Evolutionary conservation across 2,329 filamentous ascomycete genomes (phyloP), one percentile per base, ranked within the genome.

Genomic region (Ophioceras dolichostomum): DNA sequence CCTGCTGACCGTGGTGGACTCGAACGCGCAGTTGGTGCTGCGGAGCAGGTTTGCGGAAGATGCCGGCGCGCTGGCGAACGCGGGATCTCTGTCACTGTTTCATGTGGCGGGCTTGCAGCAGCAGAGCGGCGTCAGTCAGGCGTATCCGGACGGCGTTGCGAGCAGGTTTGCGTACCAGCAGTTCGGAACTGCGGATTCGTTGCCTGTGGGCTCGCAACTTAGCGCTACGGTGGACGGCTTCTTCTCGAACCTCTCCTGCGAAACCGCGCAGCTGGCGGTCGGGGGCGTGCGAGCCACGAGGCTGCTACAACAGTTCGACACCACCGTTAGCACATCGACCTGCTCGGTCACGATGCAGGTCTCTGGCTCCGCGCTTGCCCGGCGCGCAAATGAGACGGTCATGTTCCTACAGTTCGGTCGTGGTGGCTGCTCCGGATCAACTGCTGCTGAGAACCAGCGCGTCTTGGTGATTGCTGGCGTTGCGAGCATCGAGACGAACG

Each of bases 211-310:
- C 14, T 53, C 45, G 13, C 45, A 49, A 12, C 36, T 60, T 8
- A 46, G 45, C 13, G 53, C 56, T 5, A 49, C 44, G 0, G 57
- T 63, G 1, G 51, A 60, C 20, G 58, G 59, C 5, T 57, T 62
- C 13, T 43, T 49, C 4, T 48, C 49, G 5, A 44, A 44, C 0
- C 43, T 62, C 4, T 49, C 52, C 1, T 63, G 60, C 22, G 47
- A 54, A 12, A 31, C 42, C 9, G 58, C 54, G 1, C 34, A 51
- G 27, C 19, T 54, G 13, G 40, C 43, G 5, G 31, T 60, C 7
- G 45, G 46, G 2, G 46, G 46, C 2, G 38, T 57, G 4, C 43
- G 47, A 37, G 43, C 47, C 8, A 38, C 37, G 3, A 38, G 43
- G 2, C 39, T 39, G 4, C 43, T 37, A 4, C 42, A 52, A 20